These are phyloP conservation scores for Panaeolus cyanescens DNA, from an alignment of 768 basidiomycete species.

Conservation along the genomic window DNA sequence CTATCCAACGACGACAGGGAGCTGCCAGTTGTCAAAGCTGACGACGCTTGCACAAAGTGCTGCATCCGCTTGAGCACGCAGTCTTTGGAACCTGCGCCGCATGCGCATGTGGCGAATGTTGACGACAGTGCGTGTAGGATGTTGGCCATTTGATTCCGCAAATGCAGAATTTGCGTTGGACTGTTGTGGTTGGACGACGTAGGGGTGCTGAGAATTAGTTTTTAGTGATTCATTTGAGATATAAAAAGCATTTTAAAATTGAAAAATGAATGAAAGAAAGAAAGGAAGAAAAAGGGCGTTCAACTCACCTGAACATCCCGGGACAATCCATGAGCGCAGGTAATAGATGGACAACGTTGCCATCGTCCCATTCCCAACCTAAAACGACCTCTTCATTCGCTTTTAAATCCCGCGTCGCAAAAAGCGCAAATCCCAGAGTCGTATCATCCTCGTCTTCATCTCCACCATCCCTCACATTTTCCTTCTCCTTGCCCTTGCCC, in stretches of 20 bases:
- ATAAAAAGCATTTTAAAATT: neutral
- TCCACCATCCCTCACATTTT: constrained; percentile 10
- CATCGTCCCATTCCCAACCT: constrained; percentile 98
- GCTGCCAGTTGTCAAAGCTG: too few species aligned
- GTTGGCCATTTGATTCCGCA: constrained; percentile 66
- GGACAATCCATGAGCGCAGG: constrained; percentile 67
- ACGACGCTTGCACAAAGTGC: constrained; percentile 44
- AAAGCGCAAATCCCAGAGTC: constrained; percentile 73
- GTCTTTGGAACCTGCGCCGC: constrained; percentile 60
- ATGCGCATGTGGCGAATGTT: constrained; percentile 77
- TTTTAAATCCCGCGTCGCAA: constrained; percentile 73
- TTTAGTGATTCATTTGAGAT: constrained; percentile 11
- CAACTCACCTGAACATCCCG: constrained; percentile 57
- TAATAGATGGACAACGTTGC: constrained; percentile 77
- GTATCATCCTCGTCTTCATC: constrained; percentile 25
- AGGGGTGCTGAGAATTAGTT: constrained; percentile 8
- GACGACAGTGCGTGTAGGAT: constrained; percentile 70
- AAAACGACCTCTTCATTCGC: constrained; percentile 85
- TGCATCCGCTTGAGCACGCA: constrained; percentile 70
- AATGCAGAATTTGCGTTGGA: constrained; percentile 48
- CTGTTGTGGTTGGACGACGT: constrained; percentile 31
- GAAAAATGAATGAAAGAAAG: constrained; percentile 11
- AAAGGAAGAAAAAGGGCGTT: constrained; percentile 16
- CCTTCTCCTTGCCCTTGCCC: constrained; percentile 3
- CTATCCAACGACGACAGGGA: constrained; percentile 16